Evolutionary conservation across 2,329 filamentous ascomycete species (phyloP).

Genomic region (Sporothrix euskadiensis): DNA sequence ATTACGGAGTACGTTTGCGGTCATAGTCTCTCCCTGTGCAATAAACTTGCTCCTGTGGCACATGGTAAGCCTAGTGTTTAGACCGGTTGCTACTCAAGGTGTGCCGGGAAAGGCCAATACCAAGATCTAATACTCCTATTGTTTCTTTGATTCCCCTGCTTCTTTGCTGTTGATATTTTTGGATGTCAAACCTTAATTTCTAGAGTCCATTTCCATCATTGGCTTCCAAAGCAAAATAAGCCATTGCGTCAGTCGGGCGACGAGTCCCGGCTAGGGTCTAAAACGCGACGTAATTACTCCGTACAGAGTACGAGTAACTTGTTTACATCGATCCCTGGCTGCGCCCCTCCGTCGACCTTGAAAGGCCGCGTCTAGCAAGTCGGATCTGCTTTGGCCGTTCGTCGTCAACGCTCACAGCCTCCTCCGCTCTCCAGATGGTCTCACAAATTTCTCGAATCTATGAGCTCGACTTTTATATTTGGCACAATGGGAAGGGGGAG

Average conservation of each 20-base stretch:
- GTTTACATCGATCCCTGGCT: constrained; percentile 1
- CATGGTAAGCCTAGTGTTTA: constrained; percentile 6
- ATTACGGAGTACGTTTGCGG: background rate
- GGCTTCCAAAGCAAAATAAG: background rate
- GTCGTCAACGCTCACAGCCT: constrained; percentile 7
- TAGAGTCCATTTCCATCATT: background rate
- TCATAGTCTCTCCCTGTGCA: background rate
- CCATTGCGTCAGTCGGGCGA: constrained; percentile 11
- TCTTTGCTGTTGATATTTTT: constrained; percentile 5
- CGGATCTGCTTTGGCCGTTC: background rate
- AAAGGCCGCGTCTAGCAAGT: background rate
- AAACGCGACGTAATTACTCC: background rate
- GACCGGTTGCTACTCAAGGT: background rate
- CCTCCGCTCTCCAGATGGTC: background rate
- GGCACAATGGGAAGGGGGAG: background rate
- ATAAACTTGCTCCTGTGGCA: background rate
- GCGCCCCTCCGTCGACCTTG: background rate
- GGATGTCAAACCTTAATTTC: background rate
- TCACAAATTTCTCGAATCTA: background rate
- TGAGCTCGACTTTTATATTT: background rate
- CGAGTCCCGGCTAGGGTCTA: background rate
- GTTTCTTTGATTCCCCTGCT: background rate
- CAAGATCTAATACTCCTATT: background rate
- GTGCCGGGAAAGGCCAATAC: background rate
- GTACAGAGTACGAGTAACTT: background rate